phyloP scores from a whole-genome alignment of 192 early-diverging fungal genomes.

The Gamsiella multidivaricata region DNA sequence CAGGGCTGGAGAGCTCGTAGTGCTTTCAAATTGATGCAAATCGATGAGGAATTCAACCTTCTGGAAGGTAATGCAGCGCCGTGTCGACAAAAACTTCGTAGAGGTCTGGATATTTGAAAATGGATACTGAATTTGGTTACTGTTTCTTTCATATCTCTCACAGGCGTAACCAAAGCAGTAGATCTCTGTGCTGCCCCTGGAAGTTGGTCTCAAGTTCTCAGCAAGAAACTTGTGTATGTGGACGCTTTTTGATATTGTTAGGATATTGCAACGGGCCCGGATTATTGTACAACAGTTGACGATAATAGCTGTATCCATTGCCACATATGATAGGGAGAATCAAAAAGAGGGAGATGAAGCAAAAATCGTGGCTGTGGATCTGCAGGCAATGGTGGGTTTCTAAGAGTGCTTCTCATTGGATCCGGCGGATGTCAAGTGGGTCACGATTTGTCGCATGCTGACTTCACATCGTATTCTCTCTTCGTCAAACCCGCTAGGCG shows the following conservation, averaged over 20 bases:
- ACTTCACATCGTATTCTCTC: not conserved
- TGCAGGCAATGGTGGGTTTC: constrained; percentile 87
- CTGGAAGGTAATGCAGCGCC: constrained; percentile 68
- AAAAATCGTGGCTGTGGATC: constrained; percentile 94
- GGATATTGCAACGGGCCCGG: no score
- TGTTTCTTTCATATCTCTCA: no score
- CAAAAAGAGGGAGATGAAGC: constrained; percentile 64
- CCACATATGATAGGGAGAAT: constrained; percentile 61
- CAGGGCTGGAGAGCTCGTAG: constrained; percentile 96
- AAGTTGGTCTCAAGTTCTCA: constrained; percentile 95
- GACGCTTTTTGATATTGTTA: no score
- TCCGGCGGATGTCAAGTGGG: constrained; percentile 87
- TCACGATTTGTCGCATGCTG: no score
- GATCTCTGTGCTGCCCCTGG: constrained; percentile 98
- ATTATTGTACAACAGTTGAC: no score
- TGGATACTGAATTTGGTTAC: no score
- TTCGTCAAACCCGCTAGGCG: constrained; percentile 61
- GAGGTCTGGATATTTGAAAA: not conserved
- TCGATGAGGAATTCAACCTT: constrained; percentile 95
- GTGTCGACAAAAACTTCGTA: not conserved
- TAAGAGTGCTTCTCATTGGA: constrained; percentile 27
- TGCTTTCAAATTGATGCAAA: constrained; percentile 97
- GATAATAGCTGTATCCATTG: no score
- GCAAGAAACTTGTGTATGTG: constrained; percentile 69
- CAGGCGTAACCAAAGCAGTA: constrained; percentile 86